phyloP scores from a whole-genome alignment of 2,329 filamentous ascomycete species.

The Hortaea sp. region DNA sequence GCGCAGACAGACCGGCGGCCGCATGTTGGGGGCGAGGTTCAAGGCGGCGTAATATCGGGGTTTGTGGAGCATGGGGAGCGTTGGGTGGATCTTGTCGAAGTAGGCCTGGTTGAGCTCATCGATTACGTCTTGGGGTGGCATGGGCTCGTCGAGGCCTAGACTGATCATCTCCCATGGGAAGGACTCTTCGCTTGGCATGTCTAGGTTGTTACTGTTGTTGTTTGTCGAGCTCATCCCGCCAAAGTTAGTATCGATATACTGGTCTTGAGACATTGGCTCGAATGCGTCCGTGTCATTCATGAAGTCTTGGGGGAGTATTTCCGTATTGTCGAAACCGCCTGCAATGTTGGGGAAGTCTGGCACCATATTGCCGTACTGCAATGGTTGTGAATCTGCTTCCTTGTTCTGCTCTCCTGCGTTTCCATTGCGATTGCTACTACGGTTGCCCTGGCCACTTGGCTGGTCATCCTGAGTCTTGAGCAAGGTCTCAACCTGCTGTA shows the following conservation, averaged over 20 bases:
- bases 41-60: constrained; percentile 80
- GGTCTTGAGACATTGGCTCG: constrained; percentile 3
- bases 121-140: constrained; percentile 69
- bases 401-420: not conserved
- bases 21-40: constrained; percentile 75
- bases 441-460: constrained; percentile 3
- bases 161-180: constrained; percentile 82
- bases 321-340: constrained; percentile 5
- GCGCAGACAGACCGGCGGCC: constrained; percentile 76
- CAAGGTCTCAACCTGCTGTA: constrained; percentile 79
- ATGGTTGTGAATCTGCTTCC: not conserved
- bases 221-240: constrained; percentile 4
- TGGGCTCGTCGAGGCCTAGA: constrained; percentile 68
- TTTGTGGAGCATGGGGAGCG: constrained; percentile 79
- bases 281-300: not conserved
- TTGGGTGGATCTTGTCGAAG: constrained; percentile 83
- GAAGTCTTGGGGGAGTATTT: constrained; percentile 4
- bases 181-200: constrained; percentile 14
- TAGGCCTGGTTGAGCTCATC: constrained; percentile 82
- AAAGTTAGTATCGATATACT: not conserved
- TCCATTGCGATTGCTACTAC: constrained; percentile 3
- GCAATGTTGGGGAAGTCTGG: constrained; percentile 13
- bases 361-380: not conserved
- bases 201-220: constrained; percentile 3
- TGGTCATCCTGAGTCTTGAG: constrained; percentile 58